Evolutionary conservation across 495 filamentous ascomycete species (phyloP), one percentile per base, ranked within the genome.

Genomic region (Neurospora sp.): DNA sequence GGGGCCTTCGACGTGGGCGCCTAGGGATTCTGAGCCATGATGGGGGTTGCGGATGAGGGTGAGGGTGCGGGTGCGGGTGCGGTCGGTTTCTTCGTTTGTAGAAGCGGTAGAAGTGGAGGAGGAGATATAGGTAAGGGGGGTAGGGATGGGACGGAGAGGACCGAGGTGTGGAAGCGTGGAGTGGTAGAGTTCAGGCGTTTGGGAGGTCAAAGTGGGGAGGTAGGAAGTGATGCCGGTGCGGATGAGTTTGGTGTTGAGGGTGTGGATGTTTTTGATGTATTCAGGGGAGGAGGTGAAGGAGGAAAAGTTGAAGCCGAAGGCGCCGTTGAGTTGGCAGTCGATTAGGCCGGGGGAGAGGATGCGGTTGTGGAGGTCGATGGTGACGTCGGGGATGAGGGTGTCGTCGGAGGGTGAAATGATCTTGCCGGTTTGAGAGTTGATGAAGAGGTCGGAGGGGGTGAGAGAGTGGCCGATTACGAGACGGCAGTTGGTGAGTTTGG

Each of bases 301-400:
- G 1, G 92, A 94, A 79, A 95, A 95, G 82, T 96, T 92, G 83
- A 95, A 93, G 65, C 93, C 93, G 73, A 91, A 91, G 7, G 90
- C 92, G 53, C 93, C 93, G 76, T 97, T 97, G 65, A 95, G 86
- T 78, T 97, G 93, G 68, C 92, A 89, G 76, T 97, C 93, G 76
- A 96, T 93, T 75, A 96, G 86, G 16, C 93, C 93, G 1, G 93
- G 92, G 14, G 92, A 88, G 31, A 97, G 75, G 76, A 96, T 93
- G 73, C 90, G 90, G 68, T 91, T 91, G n/a, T 88, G 84, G 14
- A 96, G 87, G 75, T 97, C 87, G 75, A 96, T 83, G 70, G 89
- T 84, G 69, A 78, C 73, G 75, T 89, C 87, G 7, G 90, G 88
- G n/a, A 81, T 78, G 70, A 90, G 86, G 59, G 91, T 84, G 80